A percentile compares a stretch with the other conserved stretches of the same genome.
Evolutionary conservation across 495 filamentous ascomycete genomes (phyloP).

Genomic region (Echria macrotheca): DNA sequence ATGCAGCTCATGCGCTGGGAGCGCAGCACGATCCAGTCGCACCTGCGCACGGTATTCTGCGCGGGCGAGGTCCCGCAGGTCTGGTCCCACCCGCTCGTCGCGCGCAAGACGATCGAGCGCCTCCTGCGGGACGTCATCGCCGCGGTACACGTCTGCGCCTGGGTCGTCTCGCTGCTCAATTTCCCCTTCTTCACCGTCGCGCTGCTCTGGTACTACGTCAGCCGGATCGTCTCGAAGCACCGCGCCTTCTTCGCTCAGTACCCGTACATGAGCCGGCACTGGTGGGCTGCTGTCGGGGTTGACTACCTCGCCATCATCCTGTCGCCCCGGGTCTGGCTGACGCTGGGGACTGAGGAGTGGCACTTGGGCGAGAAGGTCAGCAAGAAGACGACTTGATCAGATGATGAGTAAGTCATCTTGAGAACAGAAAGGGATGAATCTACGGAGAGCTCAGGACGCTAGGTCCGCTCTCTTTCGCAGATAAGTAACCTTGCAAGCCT

Average conservation of each 20-base stretch:
- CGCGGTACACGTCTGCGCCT: neutral
- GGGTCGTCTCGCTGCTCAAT: neutral
- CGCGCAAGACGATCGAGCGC: neutral
- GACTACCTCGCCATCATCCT: neutral
- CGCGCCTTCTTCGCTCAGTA: neutral
- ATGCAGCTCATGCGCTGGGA: conserved; percentile 6
- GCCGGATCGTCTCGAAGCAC: neutral
- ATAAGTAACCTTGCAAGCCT: no score
- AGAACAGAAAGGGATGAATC: no score
- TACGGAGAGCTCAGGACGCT: no score
- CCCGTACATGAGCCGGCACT: neutral
- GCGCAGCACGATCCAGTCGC: conserved; percentile 3
- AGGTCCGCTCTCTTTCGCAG: no score
- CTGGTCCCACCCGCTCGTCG: neutral
- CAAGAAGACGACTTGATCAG: neutral
- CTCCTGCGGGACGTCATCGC: neutral
- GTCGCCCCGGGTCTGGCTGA: conserved; percentile 5
- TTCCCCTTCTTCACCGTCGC: neutral
- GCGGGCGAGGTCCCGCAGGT: neutral
- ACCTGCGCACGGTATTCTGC: neutral
- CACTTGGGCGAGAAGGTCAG: neutral
- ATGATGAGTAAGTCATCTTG: no score
- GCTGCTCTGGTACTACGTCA: neutral
- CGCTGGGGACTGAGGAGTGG: conserved; percentile 6
- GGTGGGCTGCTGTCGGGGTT: conserved; percentile 1